Evolutionary conservation across 495 filamentous ascomycete genomes (phyloP).

Genomic region (Penicillium malachiteum): DNA sequence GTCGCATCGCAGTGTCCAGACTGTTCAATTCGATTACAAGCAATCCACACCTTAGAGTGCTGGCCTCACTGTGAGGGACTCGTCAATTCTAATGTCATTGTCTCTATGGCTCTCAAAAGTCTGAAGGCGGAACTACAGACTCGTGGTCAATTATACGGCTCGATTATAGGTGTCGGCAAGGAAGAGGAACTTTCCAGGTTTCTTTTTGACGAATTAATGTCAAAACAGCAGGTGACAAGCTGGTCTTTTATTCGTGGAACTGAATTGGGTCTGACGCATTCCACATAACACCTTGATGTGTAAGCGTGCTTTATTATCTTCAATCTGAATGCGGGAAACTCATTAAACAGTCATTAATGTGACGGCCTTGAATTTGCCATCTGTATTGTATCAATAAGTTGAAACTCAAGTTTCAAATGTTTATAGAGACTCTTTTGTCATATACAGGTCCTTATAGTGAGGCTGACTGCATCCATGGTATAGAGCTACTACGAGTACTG

Average conservation of each 20-base stretch:
- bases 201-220: constrained; percentile 11
- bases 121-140: constrained; percentile 10
- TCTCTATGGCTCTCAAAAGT: constrained; percentile 6
- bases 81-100: constrained; percentile 14
- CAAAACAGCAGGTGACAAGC: constrained; percentile 7
- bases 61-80: constrained; percentile 23
- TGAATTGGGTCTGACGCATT: neutral
- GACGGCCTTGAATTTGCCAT: too few species aligned
- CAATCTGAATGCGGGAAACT: too few species aligned
- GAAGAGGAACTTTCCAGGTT: constrained; percentile 10
- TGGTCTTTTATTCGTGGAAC: constrained; percentile 14
- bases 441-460: too few species aligned
- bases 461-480: too few species aligned
- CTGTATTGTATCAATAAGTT: too few species aligned
- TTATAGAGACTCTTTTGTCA: too few species aligned
- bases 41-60: constrained; percentile 8
- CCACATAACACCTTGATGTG: too few species aligned
- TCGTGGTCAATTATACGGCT: neutral
- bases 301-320: too few species aligned
- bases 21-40: constrained; percentile 13
- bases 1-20: constrained; percentile 17
- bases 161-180: constrained; percentile 3
- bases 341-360: too few species aligned
- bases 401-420: too few species aligned
- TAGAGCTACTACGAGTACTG: too few species aligned